Base-by-base conservation (phyloP, 164 flowering plant genomes). In the Hamamelis virginiana region DNA sequence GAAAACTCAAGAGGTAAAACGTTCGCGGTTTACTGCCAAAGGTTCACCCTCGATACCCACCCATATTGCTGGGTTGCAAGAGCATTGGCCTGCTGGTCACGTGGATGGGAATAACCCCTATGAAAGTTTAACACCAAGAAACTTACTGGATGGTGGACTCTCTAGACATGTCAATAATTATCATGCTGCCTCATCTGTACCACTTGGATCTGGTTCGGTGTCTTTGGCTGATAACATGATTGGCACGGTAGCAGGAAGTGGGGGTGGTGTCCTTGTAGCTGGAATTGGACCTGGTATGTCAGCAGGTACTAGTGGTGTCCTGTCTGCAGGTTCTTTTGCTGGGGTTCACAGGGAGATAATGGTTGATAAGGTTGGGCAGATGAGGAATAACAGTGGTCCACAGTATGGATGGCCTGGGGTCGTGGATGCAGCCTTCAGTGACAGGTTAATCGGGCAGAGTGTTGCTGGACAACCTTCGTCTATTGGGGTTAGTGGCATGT, bases 1-100 rank as follows among this genome's bases (percentile, higher is more conserved):
- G 8, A 79, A 62, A 38, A 15, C 8, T 69, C 77, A 74, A 71
- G 81, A 77, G n/a, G 62, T 23, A 19, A 81, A 80, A 60, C 85
- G 75, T 51, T 25, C 65, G 25, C 74, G 74, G 14, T 59, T 70
- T 57, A 14, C 69, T 23, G 33, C 64, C 16, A 25, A 25, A 11
- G 33, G 33, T 33, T 64, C 67, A 6, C 69, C 65, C 28, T 56
- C 48, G 47, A 43, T n/a, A 62, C 58, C 4, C 3, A 25, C 66
- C 66, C 41, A n/a, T 22, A 13, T 46, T 33, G 59, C 57, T 27
- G 57, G 69, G 13, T 51, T 77, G 16, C 72, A 51, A 46, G 80
- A 77, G 53, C 82, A 47, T 22, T 59, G 62, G 25, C 38, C 57
- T 21, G 57, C 33, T 70, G 44, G 38, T 41, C 48, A 62, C n/a